Conservation (phyloP, 345 rosid species). For the Boechera stricta region DNA sequence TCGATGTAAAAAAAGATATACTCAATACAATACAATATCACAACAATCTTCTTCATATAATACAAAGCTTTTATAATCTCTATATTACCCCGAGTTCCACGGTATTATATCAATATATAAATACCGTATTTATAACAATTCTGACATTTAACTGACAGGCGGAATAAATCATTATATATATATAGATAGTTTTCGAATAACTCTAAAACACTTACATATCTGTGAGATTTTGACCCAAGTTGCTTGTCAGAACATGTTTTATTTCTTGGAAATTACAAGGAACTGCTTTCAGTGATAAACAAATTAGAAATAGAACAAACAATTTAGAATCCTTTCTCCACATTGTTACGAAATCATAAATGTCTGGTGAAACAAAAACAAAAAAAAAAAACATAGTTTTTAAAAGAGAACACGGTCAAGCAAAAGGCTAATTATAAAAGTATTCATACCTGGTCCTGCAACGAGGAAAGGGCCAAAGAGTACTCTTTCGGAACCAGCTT, state of each 20-base stretch:
- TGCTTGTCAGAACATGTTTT: conserved; percentile 59
- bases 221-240: conserved; percentile 61
- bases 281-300: conserved; percentile 57
- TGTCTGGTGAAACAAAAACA: background rate
- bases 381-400: background rate
- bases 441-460: conserved; percentile 78
- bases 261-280: conserved; percentile 74
- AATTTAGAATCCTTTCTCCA: conserved; percentile 1
- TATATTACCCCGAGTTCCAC: too few species aligned
- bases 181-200: background rate
- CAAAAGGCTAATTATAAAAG: background rate
- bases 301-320: conserved; percentile 26
- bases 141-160: background rate
- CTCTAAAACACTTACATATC: conserved; percentile 55
- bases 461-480: conserved; percentile 64
- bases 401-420: background rate
- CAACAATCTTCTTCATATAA: too few species aligned
- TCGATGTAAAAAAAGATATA: too few species aligned
- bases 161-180: background rate
- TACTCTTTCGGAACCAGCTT: conserved; percentile 83
- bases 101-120: too few species aligned
- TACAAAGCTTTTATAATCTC: too few species aligned
- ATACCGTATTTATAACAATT: background rate
- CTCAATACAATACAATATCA: too few species aligned
- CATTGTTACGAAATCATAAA: background rate